Base-by-base conservation (phyloP, 1,284 basidiomycete genomes). In the Ceratobasidium sp. region DNA sequence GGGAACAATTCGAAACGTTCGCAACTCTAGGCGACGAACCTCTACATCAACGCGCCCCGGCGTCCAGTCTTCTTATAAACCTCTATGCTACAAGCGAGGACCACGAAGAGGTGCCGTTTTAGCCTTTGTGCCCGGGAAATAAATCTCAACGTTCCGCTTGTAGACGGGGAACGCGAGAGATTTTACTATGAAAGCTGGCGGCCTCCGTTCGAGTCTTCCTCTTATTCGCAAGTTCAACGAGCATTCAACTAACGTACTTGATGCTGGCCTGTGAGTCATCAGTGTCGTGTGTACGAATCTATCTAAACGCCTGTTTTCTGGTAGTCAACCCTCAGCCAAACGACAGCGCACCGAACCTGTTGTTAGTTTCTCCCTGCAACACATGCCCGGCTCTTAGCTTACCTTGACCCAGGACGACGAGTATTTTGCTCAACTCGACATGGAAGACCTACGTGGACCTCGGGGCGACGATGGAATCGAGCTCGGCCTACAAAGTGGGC, bases 151-250 rank as follows among this genome's bases (percentile, higher is more conserved):
- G 9, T 7, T 51, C 27, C 63, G 58, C 34, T 46, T 51, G 13
- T 76, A 96, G 92, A 92, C 92, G 1, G 93, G 94, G 4, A 97
- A 95, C 78, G 87, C 90, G 76, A 90, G 88, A 80, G 98, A 99
- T 80, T 83, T 94, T 58, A 98, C 98, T 0, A 99, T 99, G 98
- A 93, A 95, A 80, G 90, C 96, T 4, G 98, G 98, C 7, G 89
- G 91, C 78, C 93, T 98, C 81, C 86, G 91, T 63, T 91, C 90
- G 27, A 92, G 93, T 22, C 82, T 99, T 48, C 98, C 98, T 0
- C 86, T 99, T 41, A 98, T 99, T 79, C 88, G 98, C 53, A 92
- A 97, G 79, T 99, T 99, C 84, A 99, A 99, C 80, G 95, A 98
- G 80, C 98, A 99, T 82, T 97, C 95, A 0, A 93, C 96, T 79